Percentiles rank a stretch among this genome's conserved stretches.
These are phyloP conservation scores for Solanum piurae DNA, from an alignment of 257 asterid genomes.

Conservation along the genomic window DNA sequence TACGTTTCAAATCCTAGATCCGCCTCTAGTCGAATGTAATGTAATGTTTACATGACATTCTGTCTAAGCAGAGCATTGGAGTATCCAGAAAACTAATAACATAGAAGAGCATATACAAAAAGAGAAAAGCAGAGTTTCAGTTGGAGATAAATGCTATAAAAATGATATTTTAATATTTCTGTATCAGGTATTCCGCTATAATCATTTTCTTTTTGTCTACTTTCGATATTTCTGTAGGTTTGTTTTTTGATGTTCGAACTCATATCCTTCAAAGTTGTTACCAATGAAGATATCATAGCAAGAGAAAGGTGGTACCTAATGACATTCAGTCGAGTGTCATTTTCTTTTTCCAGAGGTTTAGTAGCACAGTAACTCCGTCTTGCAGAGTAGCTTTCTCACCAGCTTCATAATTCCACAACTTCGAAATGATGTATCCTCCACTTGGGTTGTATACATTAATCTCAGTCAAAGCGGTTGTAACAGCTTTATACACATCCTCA, in stretches of 20 bases:
- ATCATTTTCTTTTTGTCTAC: neutral
- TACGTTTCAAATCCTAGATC: neutral
- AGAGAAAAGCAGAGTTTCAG: neutral
- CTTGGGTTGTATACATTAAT: constrained; percentile 7
- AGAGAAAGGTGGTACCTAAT: neutral
- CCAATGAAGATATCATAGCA: neutral
- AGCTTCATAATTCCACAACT: constrained; percentile 3
- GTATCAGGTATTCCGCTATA: neutral
- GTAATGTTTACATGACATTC: neutral
- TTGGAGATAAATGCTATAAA: neutral
- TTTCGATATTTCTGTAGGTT: neutral
- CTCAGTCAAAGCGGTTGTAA: constrained; percentile 3
- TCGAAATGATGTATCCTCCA: constrained; percentile 1
- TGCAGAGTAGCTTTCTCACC: neutral
- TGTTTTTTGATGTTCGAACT: neutral
- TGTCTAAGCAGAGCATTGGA: neutral
- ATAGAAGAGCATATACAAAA: neutral
- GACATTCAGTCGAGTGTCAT: neutral
- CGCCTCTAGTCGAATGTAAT: neutral
- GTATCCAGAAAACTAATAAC: neutral
- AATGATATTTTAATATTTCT: neutral
- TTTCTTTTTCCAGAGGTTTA: constrained; percentile 6
- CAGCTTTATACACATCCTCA: constrained; percentile 6
- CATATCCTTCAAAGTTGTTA: neutral
- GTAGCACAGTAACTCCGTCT: constrained; percentile 2